phyloP scores from a whole-genome alignment of 805 yeast genomes.

The Candida railenensis region DNA sequence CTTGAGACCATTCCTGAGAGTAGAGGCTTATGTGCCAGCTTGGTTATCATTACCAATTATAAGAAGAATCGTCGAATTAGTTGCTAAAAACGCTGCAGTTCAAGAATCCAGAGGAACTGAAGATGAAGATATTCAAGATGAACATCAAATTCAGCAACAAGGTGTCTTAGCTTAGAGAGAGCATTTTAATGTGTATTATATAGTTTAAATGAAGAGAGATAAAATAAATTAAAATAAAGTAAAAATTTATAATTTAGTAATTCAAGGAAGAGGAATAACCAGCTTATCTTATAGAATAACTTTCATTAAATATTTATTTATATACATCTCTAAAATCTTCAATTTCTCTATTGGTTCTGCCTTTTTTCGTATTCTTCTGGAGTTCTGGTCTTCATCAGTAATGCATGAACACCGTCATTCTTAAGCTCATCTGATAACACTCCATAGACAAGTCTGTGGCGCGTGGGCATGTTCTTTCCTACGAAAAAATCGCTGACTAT shows the following conservation, averaged over 20 bases:
- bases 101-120: slow-evolving; percentile 43
- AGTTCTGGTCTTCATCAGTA: slow-evolving; percentile 83
- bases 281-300: too few relatives aligned
- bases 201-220: not conserved
- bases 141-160: not conserved
- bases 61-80: slow-evolving; percentile 84
- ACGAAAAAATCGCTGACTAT: slow-evolving; percentile 68
- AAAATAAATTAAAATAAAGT: too few relatives aligned
- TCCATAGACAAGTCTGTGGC: slow-evolving; percentile 76
- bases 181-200: not conserved
- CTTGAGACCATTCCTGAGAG: slow-evolving; percentile 74
- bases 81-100: slow-evolving; percentile 76
- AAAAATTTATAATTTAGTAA: too few relatives aligned
- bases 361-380: slow-evolving; percentile 41
- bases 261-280: not conserved
- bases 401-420: slow-evolving; percentile 77
- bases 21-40: slow-evolving; percentile 92
- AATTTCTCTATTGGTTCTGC: slow-evolving; percentile 12
- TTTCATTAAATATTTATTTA: too few relatives aligned
- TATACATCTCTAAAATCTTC: too few relatives aligned
- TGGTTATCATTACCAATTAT: slow-evolving; percentile 88
- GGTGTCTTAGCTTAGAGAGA: not conserved
- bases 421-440: slow-evolving; percentile 71
- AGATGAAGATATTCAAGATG: slow-evolving; percentile 8
- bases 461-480: slow-evolving; percentile 63